Conservation (phyloP, 73 alveolate species). For the Tetrahymena malaccensis region DNA sequence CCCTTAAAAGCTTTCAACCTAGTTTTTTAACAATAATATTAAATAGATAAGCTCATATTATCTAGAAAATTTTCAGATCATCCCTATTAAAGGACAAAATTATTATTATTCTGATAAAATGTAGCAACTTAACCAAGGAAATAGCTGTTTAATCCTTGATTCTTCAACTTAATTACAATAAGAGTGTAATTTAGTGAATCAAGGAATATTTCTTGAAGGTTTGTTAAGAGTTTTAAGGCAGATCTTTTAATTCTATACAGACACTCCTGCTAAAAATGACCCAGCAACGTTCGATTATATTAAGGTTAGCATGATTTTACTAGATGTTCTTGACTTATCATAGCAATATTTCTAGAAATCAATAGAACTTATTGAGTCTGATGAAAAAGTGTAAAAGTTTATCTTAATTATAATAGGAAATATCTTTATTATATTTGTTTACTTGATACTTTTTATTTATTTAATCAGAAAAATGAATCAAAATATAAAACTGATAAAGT, state of each 20-base stretch:
- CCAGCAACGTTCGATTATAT: neutral
- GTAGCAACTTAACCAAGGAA: neutral
- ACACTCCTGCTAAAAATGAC: neutral
- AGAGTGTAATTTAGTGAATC: neutral
- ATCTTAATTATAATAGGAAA: neutral
- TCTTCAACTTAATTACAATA: neutral
- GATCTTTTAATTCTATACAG: neutral
- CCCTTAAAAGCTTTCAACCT: neutral
- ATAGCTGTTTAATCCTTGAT: neutral
- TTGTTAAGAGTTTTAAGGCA: neutral
- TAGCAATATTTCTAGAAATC: neutral
- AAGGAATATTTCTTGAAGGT: neutral
- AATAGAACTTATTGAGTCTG: neutral
- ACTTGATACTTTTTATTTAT: neutral
- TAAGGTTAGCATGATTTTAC: neutral
- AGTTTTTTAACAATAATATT: neutral
- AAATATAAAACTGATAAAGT: neutral
- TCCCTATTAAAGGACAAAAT: neutral
- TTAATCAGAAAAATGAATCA: neutral
- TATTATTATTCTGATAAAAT: neutral
- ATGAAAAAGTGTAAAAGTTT: neutral
- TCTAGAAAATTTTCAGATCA: neutral
- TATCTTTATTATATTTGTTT: neutral
- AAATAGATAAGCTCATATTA: neutral
- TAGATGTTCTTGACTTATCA: neutral